These are phyloP conservation scores for Trichophyton equinum DNA, from an alignment of 2,329 filamentous ascomycete species.

Conservation along the genomic window DNA sequence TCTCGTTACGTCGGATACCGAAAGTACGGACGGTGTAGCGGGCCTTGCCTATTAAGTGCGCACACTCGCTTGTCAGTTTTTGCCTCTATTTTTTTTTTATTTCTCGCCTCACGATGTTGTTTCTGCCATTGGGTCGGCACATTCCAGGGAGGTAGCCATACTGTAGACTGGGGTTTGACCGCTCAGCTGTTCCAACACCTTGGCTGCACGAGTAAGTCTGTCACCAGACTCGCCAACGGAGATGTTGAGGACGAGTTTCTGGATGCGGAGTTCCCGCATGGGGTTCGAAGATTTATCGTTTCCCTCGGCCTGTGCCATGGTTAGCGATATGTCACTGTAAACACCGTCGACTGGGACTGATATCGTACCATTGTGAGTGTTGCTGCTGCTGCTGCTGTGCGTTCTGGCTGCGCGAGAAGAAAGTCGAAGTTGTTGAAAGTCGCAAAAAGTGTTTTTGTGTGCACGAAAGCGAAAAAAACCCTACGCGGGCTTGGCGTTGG, in stretches of 20 bases:
- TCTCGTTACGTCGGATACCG: constrained; percentile 99
- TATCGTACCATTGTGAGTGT: constrained; percentile 39
- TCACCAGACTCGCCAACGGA: constrained; percentile 99
- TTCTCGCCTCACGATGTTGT: background rate
- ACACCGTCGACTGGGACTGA: constrained; percentile 10
- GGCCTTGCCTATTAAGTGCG: constrained; percentile 65
- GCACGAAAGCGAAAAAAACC: background rate
- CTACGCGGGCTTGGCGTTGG: background rate
- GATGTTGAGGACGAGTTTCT: constrained; percentile 99
- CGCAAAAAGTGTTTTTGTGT: background rate
- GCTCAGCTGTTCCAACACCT: constrained; percentile 98
- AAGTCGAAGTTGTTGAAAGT: constrained; percentile 4
- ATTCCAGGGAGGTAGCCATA: constrained; percentile 31
- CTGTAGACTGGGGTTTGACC: constrained; percentile 99
- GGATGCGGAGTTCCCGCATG: constrained; percentile 99
- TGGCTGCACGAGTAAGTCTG: constrained; percentile 98
- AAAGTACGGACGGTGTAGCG: constrained; percentile 99
- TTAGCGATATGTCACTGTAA: constrained; percentile 7
- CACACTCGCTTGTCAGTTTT: constrained; percentile 13
- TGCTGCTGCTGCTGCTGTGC: constrained; percentile 25
- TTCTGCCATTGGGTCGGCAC: background rate
- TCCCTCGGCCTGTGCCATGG: constrained; percentile 49
- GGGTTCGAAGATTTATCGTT: constrained; percentile 80
- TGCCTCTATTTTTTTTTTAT: background rate
- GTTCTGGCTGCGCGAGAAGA: constrained; percentile 6